phyloP scores from a whole-genome alignment of 2,329 filamentous ascomycete species.

The Fusarium veterinarium region DNA sequence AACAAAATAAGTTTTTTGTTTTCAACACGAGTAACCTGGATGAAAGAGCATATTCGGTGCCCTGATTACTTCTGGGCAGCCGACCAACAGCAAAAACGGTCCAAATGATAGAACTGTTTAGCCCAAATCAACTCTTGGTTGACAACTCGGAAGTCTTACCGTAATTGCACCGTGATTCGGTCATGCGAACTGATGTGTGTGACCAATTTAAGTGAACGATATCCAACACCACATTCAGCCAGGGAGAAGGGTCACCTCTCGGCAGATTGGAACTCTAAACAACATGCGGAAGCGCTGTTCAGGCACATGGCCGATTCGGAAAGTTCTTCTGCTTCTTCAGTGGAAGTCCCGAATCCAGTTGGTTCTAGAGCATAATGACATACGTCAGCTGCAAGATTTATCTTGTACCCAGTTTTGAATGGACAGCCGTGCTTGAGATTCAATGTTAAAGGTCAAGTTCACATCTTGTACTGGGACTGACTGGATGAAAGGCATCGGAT shows the following conservation, averaged over 20 bases:
- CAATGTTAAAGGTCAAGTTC: too few relatives aligned
- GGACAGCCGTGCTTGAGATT: background rate
- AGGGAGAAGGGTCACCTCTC: background rate
- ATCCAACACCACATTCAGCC: background rate
- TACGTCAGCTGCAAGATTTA: background rate
- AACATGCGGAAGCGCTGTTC: background rate
- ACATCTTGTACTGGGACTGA: background rate
- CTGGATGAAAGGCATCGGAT: background rate
- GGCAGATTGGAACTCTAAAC: fast-evolving
- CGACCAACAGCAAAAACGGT: too few relatives aligned
- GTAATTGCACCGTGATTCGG: too few relatives aligned
- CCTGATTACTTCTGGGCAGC: too few relatives aligned
- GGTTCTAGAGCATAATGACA: fast-evolving
- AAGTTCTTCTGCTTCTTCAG: background rate
- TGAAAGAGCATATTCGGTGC: too few relatives aligned
- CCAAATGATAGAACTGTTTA: too few relatives aligned
- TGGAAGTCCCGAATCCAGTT: background rate
- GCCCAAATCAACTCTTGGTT: too few relatives aligned
- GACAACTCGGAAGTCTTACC: too few relatives aligned
- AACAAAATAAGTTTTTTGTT: too few relatives aligned
- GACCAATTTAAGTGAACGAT: background rate
- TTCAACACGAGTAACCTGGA: too few relatives aligned
- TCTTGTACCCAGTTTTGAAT: background rate
- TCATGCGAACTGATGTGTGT: too few relatives aligned
- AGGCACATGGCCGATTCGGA: background rate